Evolutionary conservation across 2,329 filamentous ascomycete genomes (phyloP), one percentile per base, ranked within the genome.

Genomic region (Cytospora leucostoma): DNA sequence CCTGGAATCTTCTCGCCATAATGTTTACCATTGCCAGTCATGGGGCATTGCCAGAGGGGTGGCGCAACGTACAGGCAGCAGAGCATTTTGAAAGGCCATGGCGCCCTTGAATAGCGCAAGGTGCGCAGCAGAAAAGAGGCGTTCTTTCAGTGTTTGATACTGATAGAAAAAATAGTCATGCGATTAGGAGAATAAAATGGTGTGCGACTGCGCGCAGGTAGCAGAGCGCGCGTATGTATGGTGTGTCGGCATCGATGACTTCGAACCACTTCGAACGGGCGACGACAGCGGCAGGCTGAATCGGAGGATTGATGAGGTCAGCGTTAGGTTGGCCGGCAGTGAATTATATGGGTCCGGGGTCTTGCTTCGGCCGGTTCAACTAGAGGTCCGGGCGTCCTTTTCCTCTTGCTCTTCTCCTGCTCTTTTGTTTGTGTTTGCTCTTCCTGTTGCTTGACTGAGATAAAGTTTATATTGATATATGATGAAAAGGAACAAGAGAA

Each of bases 81-180:
- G 44, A 59, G 59, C 65, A 59, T 54, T 55, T 59, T 65, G 65
- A 54, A 66, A 66, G 59, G 62, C 65, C 65, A 66, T 66, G 33
- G 55, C 56, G 51, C 55, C 58, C 34, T 61, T 61, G 49, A 35
- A 38, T 40, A 58, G 64, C 64, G 64, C 64, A 55, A 53, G 47
- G 38, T 65, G 64, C 64, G 61, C 64, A 38, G 21, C 44, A 35
- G 37, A 34, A 19, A 34, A 55, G 11, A 40, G 6, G 32, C 19
- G 54, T 51, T 47, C 58, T 17, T 38, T 61, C 51, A 56, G 38
- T 52, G 27, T 44, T 8, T 44, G 15, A 10, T 53, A 15, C 13
- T 35, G 47, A 17, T 32, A 27, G 27, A 7, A 34, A 8, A 21
- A 7, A 54, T 33, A 38, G 37, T 19, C 40, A 27, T 37, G 44